Base-by-base conservation (phyloP, 257 asterid genomes). In the Petunia secreta region DNA sequence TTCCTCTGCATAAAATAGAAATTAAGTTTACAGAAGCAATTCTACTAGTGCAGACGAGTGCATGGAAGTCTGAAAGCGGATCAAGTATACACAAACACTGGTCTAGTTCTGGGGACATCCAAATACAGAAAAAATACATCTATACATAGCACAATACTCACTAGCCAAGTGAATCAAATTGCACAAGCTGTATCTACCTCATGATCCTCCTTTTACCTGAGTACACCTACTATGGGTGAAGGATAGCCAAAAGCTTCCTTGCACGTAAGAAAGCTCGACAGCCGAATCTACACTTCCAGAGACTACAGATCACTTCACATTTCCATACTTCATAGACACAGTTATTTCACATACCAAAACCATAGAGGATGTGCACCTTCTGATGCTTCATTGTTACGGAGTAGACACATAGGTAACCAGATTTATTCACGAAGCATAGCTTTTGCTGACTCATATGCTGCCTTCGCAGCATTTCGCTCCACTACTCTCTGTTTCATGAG, bases 401-500 rank as follows among this genome's bases (percentile, higher is more conserved):
- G 68, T 36, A 48, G 53, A 60, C 68, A 63, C 68, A 62, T 34
- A 8, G 36, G 40, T 62, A 8, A 62, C 40, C 43, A 63, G 43
- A 34, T 63, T 81, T 73, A 87, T 55, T 82, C 86, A 62, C 83
- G 80, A 39, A 90, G 87, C 83, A 75, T 79, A 0, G 58, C 59
- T 82, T 77, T 86, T 67, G 91, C 90, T 75, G 79, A 68, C 66
- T 81, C 83, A 54, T 82, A 87, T 37, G 89, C 87, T 62, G 88
- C 83, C 87, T 85, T 85, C 41, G 91, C 90, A 63, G 85, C 89
- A 63, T 64, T n/a, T 1, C 7, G 38, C 52, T 85, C 88, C 0
- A 59, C 90, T 80, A 85, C 85, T 71, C 83, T 86, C 79, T 9
- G 80, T 48, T 84, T 82, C 50, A 66, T 50, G 36, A 84, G 80